A percentile compares a stretch with the other conserved stretches of the same genome.
phyloP scores from a whole-genome alignment of 2,329 filamentous ascomycete species.

The Aschersonia sp. region DNA sequence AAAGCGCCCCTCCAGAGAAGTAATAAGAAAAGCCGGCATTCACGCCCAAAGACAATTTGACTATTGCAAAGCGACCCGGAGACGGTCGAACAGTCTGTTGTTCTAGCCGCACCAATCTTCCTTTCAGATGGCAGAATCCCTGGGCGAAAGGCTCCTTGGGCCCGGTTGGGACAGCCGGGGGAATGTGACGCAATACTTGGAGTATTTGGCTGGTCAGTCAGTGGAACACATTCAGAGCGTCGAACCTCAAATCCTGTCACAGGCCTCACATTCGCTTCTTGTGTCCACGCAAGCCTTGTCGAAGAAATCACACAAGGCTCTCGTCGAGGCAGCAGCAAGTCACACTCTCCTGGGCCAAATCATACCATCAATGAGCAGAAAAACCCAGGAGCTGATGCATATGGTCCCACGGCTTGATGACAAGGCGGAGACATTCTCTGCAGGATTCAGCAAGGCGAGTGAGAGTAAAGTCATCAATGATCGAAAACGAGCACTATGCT shows the following conservation, averaged over 20 bases:
- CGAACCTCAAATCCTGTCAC: conserved; percentile 68
- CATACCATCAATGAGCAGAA: conserved; percentile 54
- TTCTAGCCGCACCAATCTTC: not conserved
- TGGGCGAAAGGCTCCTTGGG: conserved; percentile 18
- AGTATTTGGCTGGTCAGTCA: conserved; percentile 62
- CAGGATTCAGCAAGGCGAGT: conserved; percentile 62
- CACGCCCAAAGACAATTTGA: too few species aligned
- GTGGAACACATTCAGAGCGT: conserved; percentile 56
- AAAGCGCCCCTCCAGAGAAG: too few species aligned
- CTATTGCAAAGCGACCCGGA: too few species aligned
- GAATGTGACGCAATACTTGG: conserved; percentile 56
- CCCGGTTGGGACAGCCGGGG: conserved; percentile 25
- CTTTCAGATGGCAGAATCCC: conserved; percentile 19
- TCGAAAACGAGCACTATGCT: conserved; percentile 64
- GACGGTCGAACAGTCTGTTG: not conserved
- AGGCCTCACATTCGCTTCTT: conserved; percentile 66
- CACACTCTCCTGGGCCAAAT: conserved; percentile 59
- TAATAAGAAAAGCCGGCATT: too few species aligned
- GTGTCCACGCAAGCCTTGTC: conserved; percentile 78
- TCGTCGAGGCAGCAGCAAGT: conserved; percentile 68
- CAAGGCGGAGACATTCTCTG: conserved; percentile 66
- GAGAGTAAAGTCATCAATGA: conserved; percentile 57
- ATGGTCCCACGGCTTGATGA: conserved; percentile 67
- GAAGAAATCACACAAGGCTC: conserved; percentile 73
- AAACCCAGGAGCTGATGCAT: conserved; percentile 52